Conservation (phyloP, 257 asterid genomes). For the Solanum rostratum region DNA sequence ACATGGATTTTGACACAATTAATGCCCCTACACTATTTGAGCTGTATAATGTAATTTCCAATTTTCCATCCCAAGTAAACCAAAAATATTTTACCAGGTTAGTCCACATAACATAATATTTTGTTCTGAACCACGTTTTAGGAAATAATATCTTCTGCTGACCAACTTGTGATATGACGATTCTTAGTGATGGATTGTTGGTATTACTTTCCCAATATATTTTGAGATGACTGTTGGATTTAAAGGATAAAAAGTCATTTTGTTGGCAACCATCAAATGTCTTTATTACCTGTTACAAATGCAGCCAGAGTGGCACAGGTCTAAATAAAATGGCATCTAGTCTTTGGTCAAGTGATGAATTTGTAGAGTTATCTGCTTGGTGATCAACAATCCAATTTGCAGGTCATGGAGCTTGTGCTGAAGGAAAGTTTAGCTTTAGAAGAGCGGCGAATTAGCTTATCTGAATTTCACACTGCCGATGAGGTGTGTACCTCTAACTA, state of each 20-base stretch:
- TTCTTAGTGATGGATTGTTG: background rate
- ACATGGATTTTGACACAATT: background rate
- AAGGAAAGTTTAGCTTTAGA: conserved; percentile 43
- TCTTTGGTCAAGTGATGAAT: background rate
- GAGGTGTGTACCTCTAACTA: conserved; percentile 41
- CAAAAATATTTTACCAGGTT: background rate
- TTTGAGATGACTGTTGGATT: background rate
- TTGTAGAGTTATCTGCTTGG: background rate
- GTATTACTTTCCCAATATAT: background rate
- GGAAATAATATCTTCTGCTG: background rate
- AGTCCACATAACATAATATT: background rate
- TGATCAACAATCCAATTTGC: background rate
- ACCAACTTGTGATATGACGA: background rate
- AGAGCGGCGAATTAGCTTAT: conserved; percentile 68
- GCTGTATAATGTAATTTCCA: background rate
- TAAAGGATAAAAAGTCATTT: background rate
- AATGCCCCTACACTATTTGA: background rate
- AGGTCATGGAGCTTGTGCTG: conserved; percentile 66
- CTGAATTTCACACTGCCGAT: conserved; percentile 89
- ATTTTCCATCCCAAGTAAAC: background rate
- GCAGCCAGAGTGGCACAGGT: background rate
- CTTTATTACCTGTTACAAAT: background rate
- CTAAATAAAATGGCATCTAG: background rate
- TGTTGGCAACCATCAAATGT: background rate
- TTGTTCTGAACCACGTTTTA: background rate